These are phyloP conservation scores for Cercospora berteroae DNA, from an alignment of 2,329 filamentous ascomycete genomes.

Conservation along the genomic window DNA sequence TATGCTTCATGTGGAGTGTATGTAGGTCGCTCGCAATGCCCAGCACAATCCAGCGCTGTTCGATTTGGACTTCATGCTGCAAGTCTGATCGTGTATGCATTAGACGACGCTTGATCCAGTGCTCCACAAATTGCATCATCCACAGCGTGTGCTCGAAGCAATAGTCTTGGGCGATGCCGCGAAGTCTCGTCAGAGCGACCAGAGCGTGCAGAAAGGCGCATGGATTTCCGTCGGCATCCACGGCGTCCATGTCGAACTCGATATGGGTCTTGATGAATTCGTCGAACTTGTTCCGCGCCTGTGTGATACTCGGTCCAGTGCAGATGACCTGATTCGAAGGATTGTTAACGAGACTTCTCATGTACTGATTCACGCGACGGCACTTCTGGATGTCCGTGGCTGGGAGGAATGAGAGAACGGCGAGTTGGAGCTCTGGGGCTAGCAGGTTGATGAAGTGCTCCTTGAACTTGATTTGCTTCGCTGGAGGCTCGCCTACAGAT, in stretches of 20 bases:
- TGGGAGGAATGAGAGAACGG: neutral
- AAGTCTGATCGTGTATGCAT: neutral
- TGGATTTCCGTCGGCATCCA: neutral
- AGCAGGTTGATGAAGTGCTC: neutral
- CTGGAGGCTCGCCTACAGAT: neutral
- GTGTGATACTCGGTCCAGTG: neutral
- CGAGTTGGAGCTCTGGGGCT: slow-evolving; percentile 5
- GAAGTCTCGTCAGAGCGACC: neutral
- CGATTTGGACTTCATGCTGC: neutral
- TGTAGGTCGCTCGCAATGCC: neutral
- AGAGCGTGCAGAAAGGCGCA: slow-evolving; percentile 6
- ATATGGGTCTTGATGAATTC: neutral
- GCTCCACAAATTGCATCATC: neutral
- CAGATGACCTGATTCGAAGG: slow-evolving; percentile 2
- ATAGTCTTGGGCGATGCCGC: neutral
- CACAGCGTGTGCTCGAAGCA: neutral
- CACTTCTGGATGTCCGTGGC: slow-evolving; percentile 6
- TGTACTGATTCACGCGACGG: slow-evolving; percentile 1
- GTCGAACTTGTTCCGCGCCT: neutral
- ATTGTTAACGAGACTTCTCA: slow-evolving; percentile 5
- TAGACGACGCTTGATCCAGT: neutral
- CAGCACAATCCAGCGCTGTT: too few species aligned
- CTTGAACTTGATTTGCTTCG: neutral
- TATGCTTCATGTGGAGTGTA: neutral
- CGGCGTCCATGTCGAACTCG: neutral